These are phyloP conservation scores for Phellinidium pouzarii DNA, from an alignment of 1,284 basidiomycete genomes.

Conservation along the genomic window DNA sequence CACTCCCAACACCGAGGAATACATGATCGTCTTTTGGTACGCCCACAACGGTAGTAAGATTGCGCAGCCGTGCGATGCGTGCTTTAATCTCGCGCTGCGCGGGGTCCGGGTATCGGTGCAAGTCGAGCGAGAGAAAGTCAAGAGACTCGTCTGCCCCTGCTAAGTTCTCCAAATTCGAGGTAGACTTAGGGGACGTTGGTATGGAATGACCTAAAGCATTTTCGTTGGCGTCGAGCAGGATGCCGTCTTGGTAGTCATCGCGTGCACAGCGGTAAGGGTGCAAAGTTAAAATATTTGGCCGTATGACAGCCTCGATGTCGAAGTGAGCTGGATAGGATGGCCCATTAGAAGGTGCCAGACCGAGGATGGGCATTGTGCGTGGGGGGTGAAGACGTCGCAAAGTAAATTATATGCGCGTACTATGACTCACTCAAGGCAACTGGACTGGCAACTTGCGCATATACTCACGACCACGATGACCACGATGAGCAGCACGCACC, in stretches of 20 bases:
- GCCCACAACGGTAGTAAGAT: constrained; percentile 46
- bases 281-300: constrained; percentile 89
- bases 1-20: constrained; percentile 94
- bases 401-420: constrained; percentile 4
- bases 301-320: constrained; percentile 75
- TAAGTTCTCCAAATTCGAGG: constrained; percentile 15
- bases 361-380: constrained; percentile 38
- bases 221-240: constrained; percentile 98
- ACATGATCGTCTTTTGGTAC: constrained; percentile 45
- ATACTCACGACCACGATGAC: no score
- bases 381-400: background rate
- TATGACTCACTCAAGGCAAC: no score
- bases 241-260: constrained; percentile 90
- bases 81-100: constrained; percentile 75
- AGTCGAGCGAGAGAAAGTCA: constrained; percentile 40
- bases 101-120: constrained; percentile 87
- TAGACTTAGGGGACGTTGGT: constrained; percentile 25
- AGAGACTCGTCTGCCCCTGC: constrained; percentile 28
- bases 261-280: constrained; percentile 94
- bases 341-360: constrained; percentile 34
- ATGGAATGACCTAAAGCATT: constrained; percentile 90
- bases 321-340: constrained; percentile 69
- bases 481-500: no score
- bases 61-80: constrained; percentile 65
- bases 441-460: no score